phyloP scores from a whole-genome alignment of 1,284 basidiomycete genomes.

The Ceratobasidium sp. region DNA sequence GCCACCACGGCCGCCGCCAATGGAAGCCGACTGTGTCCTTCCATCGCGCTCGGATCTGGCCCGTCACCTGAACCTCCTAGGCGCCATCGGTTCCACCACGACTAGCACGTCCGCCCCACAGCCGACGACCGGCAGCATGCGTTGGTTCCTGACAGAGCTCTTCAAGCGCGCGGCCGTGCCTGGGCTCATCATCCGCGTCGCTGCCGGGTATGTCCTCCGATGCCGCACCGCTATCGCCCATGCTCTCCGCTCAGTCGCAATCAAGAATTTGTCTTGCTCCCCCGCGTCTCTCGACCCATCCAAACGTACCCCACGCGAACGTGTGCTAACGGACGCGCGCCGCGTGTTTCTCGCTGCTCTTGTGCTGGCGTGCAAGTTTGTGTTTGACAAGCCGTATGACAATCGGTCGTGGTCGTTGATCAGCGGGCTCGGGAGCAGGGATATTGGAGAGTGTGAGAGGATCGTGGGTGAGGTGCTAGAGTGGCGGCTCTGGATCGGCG shows the following conservation, averaged over 20 bases:
- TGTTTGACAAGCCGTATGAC: constrained; percentile 45
- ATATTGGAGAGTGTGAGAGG: constrained; percentile 40
- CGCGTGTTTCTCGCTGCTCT: constrained; percentile 38
- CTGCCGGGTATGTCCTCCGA: constrained; percentile 39
- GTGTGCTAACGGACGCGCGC: constrained; percentile 39
- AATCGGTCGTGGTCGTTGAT: constrained; percentile 44
- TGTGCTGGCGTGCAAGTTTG: constrained; percentile 40
- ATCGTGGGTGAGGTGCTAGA: constrained; percentile 33
- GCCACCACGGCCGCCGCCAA: constrained; percentile 4
- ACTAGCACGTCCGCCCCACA: constrained; percentile 6
- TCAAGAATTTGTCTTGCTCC: constrained; percentile 20
- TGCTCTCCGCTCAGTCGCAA: constrained; percentile 20
- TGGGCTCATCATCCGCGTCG: constrained; percentile 42
- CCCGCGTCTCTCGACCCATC: not conserved
- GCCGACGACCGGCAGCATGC: constrained; percentile 29
- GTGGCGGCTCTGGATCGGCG: constrained; percentile 39
- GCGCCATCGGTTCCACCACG: constrained; percentile 16
- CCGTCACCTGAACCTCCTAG: constrained; percentile 32
- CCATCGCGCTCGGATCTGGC: constrained; percentile 32
- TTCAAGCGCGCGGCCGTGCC: constrained; percentile 42
- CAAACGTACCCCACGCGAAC: constrained; percentile 30
- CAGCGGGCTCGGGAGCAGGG: constrained; percentile 35
- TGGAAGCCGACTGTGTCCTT: not conserved
- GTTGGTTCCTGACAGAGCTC: constrained; percentile 42
- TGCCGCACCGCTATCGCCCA: constrained; percentile 33